These are phyloP conservation scores for Lanmaoa pseudosensibilis DNA, from an alignment of 768 basidiomycete species.

Conservation along the genomic window DNA sequence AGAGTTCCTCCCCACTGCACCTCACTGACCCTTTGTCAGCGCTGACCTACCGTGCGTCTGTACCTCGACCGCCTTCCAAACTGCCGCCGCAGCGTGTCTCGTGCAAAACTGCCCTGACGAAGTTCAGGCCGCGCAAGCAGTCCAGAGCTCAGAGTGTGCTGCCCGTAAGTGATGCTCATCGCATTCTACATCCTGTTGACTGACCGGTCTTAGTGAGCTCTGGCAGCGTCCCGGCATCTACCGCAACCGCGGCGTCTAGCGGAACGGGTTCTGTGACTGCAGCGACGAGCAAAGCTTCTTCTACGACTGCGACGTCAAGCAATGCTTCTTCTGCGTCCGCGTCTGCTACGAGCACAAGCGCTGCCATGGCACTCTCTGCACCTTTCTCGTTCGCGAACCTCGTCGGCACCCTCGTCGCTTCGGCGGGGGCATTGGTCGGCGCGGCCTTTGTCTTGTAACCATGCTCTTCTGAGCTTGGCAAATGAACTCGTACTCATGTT, in stretches of 20 bases:
- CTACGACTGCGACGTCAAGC: neutral
- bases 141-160: slow-evolving; percentile 37
- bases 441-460: slow-evolving; percentile 26
- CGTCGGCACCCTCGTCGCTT: slow-evolving; percentile 25
- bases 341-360: slow-evolving; percentile 4
- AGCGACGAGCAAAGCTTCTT: neutral
- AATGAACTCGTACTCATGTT: neutral
- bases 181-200: neutral
- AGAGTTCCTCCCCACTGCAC: neutral
- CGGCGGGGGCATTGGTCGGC: slow-evolving; percentile 27
- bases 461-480: neutral
- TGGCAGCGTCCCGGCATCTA: neutral
- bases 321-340: neutral
- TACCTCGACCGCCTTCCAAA: slow-evolving; percentile 39
- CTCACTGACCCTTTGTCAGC: slow-evolving; percentile 23
- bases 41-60: slow-evolving; percentile 43
- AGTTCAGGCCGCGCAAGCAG: too few relatives aligned
- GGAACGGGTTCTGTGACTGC: neutral
- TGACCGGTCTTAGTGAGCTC: neutral
- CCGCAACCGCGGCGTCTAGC: neutral
- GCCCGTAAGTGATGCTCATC: slow-evolving; percentile 3
- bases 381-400: slow-evolving; percentile 20
- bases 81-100: slow-evolving; percentile 35
- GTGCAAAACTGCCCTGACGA: slow-evolving; percentile 37
- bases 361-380: slow-evolving; percentile 14